Base-by-base conservation (phyloP, 1,139 yeast genomes). In the Hemisphaericaspora xylofermentans region DNA sequence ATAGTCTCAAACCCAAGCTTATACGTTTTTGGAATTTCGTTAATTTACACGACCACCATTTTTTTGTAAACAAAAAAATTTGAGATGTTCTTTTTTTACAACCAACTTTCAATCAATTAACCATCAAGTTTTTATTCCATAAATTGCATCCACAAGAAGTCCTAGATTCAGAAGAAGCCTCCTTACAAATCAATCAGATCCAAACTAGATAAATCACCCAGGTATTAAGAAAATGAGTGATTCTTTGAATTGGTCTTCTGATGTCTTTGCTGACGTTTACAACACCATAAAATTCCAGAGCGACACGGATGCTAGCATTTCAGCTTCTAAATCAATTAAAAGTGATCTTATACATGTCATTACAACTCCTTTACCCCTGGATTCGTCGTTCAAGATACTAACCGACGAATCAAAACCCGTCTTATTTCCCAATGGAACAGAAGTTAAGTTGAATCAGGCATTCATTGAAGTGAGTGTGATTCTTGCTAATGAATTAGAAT, bases 381-480 rank as follows among this genome's bases (percentile, higher is more conserved):
- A 77, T 29, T 38, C 68, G 4, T 77, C 88, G 43, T 67, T 93
- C 53, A 66, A 71, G 22, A 58, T 58, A 36, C 58, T 88, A 29
- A 47, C 58, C 25, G 63, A 61, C 40, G 82, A 80, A 49, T 65
- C 74, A 24, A 78, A 82, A 36, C 72, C 76, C 19, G 64, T 84
- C 10, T 63, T 60, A 15, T 66, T 88, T 38, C 53, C 67, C 25
- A 61, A 59, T 46, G 76, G 74, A 14, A 91, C 84, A 46, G 89
- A 84, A 48, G 70, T 84, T 43, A 71, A 76, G 45, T 66, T 91
- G 41, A 95, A 91, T 58, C 85, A 82, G 32, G 53, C 57, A 21
- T 72, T 71, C 44, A 50, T 68, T 48, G 63, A 85, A 38, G 72
- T 79, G 1, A 77, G 86, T 2, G 82, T 89, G 1, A 74, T 82